A percentile compares a stretch with the other conserved stretches of the same genome.
Conservation (phyloP, 345 rosid genomes). For the Populus simonii region DNA sequence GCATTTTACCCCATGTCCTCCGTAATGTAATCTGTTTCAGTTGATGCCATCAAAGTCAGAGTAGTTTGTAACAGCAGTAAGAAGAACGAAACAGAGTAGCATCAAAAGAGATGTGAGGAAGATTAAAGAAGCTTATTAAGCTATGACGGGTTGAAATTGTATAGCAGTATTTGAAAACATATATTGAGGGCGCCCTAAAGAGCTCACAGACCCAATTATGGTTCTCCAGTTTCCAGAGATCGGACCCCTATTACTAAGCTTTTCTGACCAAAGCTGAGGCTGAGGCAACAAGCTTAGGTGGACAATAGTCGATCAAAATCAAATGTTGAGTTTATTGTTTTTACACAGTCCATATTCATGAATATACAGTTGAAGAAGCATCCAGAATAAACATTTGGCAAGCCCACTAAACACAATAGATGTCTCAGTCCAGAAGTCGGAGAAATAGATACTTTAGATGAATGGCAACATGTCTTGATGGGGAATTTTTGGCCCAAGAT, state of each 20-base stretch:
- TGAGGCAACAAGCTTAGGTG: background rate
- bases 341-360: background rate
- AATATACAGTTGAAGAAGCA: background rate
- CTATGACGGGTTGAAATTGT: too few relatives aligned
- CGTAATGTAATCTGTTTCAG: conserved; percentile 62
- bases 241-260: too few relatives aligned
- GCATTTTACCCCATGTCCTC: conserved; percentile 87
- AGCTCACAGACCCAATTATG: too few relatives aligned
- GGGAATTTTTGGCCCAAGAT: background rate
- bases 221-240: too few relatives aligned
- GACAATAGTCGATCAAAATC: background rate
- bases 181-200: too few relatives aligned
- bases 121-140: background rate
- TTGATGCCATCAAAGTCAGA: background rate
- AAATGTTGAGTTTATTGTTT: background rate
- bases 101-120: background rate
- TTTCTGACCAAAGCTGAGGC: too few relatives aligned
- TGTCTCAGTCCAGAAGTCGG: background rate
- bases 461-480: background rate
- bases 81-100: background rate
- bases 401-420: background rate
- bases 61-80: background rate
- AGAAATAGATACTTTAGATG: too few relatives aligned
- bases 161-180: too few relatives aligned
- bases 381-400: background rate